Base-by-base conservation (phyloP, 768 basidiomycete genomes). In the Austroboletus eburneus region DNA sequence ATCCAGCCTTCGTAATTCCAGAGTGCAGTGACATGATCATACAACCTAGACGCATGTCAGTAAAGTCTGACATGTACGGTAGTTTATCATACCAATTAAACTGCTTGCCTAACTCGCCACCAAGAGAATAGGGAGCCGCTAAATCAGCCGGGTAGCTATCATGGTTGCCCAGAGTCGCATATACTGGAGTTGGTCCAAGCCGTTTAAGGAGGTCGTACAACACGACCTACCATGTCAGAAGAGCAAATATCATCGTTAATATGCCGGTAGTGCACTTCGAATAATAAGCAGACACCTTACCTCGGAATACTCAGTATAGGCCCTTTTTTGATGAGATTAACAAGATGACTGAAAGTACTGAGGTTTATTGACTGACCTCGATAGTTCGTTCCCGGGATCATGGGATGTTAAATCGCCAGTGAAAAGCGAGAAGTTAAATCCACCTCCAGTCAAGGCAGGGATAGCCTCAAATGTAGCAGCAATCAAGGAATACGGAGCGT, bases 331-430 rank as follows among this genome's bases (percentile, higher is more conserved):
- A 46, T 25, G 23, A 18, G 30, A 12, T 52, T 39, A 43, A 46
- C 39, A 39, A 36, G 20, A 42, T 5, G 21, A 12, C 18, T 16
- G 21, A 27, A n/a, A n/a, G n/a, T n/a, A n/a, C n/a, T 39, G 7
- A n/a, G 23, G 6, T 38, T 21, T 30, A 21, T 21, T 12, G 8
- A 51, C 73, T 49, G 48, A 78, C 81, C 81, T 74, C 8, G 79
- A 81, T 30, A 80, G 64, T 56, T 88, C 77, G 45, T 78, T 79
- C 33, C 79, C 76, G 12, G 76, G 66, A 62, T 89, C 87, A 59
- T 90, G 87, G 6, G 82, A 78, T 32, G 87, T 76, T 34, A 90
- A 62, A 59, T 90, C 87, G 20, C 87, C 87, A 0, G 87, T 90
- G 57, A 75, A 88, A 16, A 90, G 39, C 0, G 77, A 76, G 60